A percentile compares a stretch with the other conserved stretches of the same genome.
Conservation (phyloP, 75 land plant genomes). For the Isoetes taiwanensis region DNA sequence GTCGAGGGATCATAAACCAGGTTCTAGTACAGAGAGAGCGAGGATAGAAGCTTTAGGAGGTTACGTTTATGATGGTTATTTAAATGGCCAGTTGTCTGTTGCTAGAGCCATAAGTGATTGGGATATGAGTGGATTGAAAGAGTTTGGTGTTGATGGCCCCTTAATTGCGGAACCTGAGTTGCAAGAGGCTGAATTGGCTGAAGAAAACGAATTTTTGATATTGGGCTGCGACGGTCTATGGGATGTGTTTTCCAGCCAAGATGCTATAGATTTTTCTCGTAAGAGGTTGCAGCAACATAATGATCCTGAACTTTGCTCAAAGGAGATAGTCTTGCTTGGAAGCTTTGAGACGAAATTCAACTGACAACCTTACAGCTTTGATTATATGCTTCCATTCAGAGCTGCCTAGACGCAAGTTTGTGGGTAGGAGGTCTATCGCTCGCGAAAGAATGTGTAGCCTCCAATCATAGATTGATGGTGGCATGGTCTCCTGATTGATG, state of each 20-base stretch:
- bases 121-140: background rate
- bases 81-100: conserved; percentile 1
- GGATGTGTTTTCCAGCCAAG: conserved; percentile 3
- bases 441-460: background rate
- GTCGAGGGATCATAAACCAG: conserved; percentile 1
- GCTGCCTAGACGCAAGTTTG: background rate
- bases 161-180: background rate
- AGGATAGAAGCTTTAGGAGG: background rate
- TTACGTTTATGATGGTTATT: background rate
- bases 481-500: too few relatives aligned
- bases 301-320: background rate
- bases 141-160: background rate
- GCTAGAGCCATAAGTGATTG: conserved; percentile 2
- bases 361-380: conserved; percentile 1
- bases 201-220: background rate
- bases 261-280: background rate
- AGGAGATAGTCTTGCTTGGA: conserved; percentile 7
- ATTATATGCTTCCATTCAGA: background rate
- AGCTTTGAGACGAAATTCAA: background rate
- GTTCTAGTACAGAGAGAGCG: background rate
- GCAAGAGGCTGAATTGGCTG: background rate
- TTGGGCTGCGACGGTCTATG: conserved; percentile 3
- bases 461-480: background rate
- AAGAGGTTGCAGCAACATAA: conserved; percentile 7
- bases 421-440: background rate